Evolutionary conservation across 768 basidiomycete species (phyloP), one percentile per base, ranked within the genome.

Genomic region (Lactarius hatsudake): DNA sequence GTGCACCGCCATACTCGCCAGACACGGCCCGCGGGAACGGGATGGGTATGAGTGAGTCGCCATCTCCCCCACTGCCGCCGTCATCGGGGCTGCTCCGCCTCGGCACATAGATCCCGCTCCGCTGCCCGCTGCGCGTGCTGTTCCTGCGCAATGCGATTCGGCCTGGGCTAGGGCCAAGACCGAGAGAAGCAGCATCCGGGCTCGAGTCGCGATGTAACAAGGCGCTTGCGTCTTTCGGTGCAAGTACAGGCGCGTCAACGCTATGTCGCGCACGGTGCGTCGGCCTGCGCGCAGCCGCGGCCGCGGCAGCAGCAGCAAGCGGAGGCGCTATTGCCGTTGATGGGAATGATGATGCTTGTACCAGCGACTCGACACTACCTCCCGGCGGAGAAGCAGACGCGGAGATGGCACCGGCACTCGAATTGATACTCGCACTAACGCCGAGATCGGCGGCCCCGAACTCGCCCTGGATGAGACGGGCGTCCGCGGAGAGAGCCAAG

Each of bases 1-100:
- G 71, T 59, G 75, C 23, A 3, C n/a, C 10, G 48, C n/a, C 73
- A 36, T 81, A 78, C 62, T 88, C 88, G 18, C 78, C 85, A 45
- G 87, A 86, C 7, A 81, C 76, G 0, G 83, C 80, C 62, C 84
- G 81, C 38, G 90, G 90, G 74, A 91, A 91, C 8, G 90, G 90
- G 26, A 91, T 83, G 43, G 72, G 65, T 12, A 38, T 26, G 61
- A 61, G 79, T 1, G 77, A 74, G 42, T 83, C 80, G 62, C 71
- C 66, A 48, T 74, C 53, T 2, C 18, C 59, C n/a, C 56, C 56
- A 17, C 66, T 32, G 12, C 68, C 58, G 61, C 57, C n/a, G 45
- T 61, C 61, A 63, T 73, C 67, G 17, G 60, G 61, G 15, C 63
- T 64, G 32, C 55, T 61, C 38, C 60, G 59, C 51, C 62, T 60